Evolutionary conservation across 2,329 filamentous ascomycete genomes (phyloP), one percentile per base, ranked within the genome.

Genomic region (Furcasterigmium sp.): DNA sequence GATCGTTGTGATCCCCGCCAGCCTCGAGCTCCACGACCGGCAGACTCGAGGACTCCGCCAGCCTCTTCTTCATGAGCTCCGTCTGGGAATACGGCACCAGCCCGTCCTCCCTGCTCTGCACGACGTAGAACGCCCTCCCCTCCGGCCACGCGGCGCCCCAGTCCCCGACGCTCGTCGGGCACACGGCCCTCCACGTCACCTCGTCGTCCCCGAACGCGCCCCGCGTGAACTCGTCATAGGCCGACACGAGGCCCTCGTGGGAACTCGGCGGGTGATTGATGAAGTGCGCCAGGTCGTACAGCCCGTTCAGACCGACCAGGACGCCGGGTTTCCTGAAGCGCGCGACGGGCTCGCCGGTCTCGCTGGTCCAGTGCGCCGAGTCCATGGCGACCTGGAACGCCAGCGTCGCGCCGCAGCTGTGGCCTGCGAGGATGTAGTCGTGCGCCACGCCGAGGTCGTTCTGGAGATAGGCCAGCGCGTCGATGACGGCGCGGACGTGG

Each of bases 351-450:
- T 26, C 28, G 29, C 13, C 43, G 15, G 14, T n/a, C 4, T n/a
- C 11, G 14, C n/a, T 11, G 8, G 8, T 18, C 45, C 25, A 48
- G 36, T 38, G 45, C 25, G 2, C 26, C 17, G 37, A 40, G 23
- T 43, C 57, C 60, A 59, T 60, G 26, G 62, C 55, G 21, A 64
- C 56, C 54, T 81, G 76, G 32, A 75, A 60, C 1, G 70, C 64
- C 28, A 82, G 53, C 2, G 73, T 77, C 3, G 76, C 80, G 35
- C 81, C 81, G 46, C 77, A 80, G 4, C 75, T 80, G 55, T 85
- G 81, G 0, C 81, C 81, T 3, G 75, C 60, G 19, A 82, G 67
- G 3, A 84, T 56, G 58, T 81, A 83, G 28, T 52, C 53, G 43
- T 63, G 61, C n/a, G 51, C 56, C 25, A 81, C 64, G 6, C 58